Percentiles rank a stretch among this genome's conserved stretches.
These are phyloP conservation scores for Strigomonas galati DNA, from an alignment of 208 protist genomes.

Conservation along the genomic window DNA sequence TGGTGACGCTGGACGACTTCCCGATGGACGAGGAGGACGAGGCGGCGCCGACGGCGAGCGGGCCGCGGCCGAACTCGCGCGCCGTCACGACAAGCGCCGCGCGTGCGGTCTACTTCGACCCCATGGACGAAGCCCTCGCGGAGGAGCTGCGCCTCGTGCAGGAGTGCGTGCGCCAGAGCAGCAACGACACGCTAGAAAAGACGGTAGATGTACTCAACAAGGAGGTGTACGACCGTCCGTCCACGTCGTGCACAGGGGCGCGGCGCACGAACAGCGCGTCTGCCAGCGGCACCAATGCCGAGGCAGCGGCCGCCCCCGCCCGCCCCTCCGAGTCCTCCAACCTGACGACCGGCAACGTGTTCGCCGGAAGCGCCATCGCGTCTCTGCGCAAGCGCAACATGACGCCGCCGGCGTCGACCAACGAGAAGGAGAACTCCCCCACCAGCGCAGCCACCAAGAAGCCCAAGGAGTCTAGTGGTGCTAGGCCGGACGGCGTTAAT, in stretches of 20 bases:
- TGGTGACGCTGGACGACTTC: conserved; percentile 58
- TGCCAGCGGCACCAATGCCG: not conserved
- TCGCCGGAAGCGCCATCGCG: conserved; percentile 43
- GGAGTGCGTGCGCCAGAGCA: conserved; percentile 60
- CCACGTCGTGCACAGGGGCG: conserved; percentile 56
- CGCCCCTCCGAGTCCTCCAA: conserved; percentile 18
- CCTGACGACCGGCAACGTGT: conserved; percentile 41
- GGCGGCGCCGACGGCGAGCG: not conserved
- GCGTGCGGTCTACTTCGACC: conserved; percentile 45
- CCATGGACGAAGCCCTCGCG: conserved; percentile 43
- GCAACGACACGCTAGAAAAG: conserved; percentile 45
- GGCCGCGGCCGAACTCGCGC: not conserved
- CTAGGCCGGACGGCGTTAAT: not conserved
- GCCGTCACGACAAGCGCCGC: not conserved
- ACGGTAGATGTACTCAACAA: conserved; percentile 41
- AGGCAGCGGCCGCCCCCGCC: not conserved
- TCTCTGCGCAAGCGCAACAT: conserved; percentile 33
- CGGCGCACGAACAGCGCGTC: conserved; percentile 15
- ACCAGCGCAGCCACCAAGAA: not conserved
- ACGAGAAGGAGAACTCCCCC: not conserved
- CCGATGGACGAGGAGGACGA: conserved; percentile 17
- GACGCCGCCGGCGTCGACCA: not conserved
- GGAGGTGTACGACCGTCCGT: conserved; percentile 51
- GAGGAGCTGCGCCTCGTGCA: conserved; percentile 77
- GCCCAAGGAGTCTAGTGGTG: not conserved